These are phyloP conservation scores for Cylindrotheca closterium DNA, from an alignment of 108 stramenopile species.

Conservation along the genomic window DNA sequence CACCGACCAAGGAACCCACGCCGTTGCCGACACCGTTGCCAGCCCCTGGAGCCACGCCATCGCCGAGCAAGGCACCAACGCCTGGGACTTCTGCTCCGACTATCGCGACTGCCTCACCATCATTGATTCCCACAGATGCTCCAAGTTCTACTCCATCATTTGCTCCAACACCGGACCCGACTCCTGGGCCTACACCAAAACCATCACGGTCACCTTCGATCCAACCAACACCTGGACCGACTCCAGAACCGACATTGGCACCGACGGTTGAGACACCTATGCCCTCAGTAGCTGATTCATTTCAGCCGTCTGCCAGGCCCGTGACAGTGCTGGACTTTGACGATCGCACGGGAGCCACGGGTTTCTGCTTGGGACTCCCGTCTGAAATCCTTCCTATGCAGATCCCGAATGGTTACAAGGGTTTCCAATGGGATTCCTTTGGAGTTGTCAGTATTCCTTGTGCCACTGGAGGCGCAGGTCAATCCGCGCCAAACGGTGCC, in stretches of 20 bases:
- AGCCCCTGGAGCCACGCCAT: neutral
- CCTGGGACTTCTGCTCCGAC: neutral
- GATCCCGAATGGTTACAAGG: neutral
- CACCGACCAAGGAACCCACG: neutral
- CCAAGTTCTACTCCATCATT: no score
- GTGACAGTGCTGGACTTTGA: neutral
- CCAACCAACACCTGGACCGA: neutral
- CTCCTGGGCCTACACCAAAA: neutral
- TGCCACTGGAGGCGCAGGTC: neutral
- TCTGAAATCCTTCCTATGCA: neutral
- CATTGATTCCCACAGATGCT: neutral
- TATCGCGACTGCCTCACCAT: neutral
- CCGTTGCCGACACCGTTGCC: no score
- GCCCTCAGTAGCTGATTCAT: no score
- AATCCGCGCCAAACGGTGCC: neutral
- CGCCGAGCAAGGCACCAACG: neutral
- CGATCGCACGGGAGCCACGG: neutral
- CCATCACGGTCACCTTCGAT: neutral
- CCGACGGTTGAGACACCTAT: no score
- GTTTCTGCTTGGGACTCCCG: neutral
- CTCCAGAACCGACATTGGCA: neutral
- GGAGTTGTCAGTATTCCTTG: neutral
- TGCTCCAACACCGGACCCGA: neutral
- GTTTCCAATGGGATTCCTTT: neutral
- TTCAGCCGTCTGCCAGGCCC: neutral